Evolutionary conservation across 177 flowering plant species (phyloP), one percentile per base, ranked within the genome.

Genomic region (Vitis hybrid): DNA sequence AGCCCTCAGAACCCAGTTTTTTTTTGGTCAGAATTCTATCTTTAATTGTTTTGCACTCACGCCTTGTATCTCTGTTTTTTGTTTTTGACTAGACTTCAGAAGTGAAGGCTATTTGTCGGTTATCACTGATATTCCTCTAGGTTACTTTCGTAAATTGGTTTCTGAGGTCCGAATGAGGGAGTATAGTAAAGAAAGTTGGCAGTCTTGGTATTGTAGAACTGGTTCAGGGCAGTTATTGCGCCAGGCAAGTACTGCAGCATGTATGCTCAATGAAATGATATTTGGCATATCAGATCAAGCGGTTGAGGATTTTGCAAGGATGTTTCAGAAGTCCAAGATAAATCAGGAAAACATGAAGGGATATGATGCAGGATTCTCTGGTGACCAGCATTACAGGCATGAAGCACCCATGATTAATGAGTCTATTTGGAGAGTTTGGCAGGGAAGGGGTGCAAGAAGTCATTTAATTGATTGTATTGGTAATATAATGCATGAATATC

Each of bases 221-320:
- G 90, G 85, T 30, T 91, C 90, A 21, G 99, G 98, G 24, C 90
- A 87, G 67, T 76, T 93, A 64, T 64, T 95, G 70, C 91, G 92
- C 32, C 90, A 90, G 75, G 97, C 97, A 56, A 85, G 95, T 73
- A 93, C 95, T 62, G 92, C 98, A 56, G 89, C 67, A 12, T 91
- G 93, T 78, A 83, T 95, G 74, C 78, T 93, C 14, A 95, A 90
- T 81, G 98, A 95, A 80, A 82, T 95, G 79, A 81, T 93, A 46
- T 95, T 81, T 85, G 98, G 99, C 64, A 35, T 89, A 60, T 93
- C 99, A 18, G 90, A 88, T 80, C 75, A 83, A 60, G 85, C 93
- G 35, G 50, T 84, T 52, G 71, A 81, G 68, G 27, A 14, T 24
- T 82, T 81, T 62, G 62, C 57, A 8, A 78, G 70, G 52, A 81